These are phyloP conservation scores for Earliella scabrosa DNA, from an alignment of 1,284 basidiomycete species.

Conservation along the genomic window DNA sequence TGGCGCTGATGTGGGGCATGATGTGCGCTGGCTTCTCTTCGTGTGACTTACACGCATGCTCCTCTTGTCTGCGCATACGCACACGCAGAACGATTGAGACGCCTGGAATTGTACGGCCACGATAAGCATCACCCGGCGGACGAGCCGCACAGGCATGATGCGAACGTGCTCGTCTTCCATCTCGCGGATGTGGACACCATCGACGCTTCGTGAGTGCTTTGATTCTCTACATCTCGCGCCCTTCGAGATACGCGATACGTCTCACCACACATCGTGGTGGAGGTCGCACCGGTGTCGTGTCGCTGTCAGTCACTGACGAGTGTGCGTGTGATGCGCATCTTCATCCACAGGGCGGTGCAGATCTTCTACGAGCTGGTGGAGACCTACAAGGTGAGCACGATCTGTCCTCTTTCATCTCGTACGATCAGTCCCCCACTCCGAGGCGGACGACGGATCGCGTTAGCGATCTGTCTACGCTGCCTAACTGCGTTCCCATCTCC, in stretches of 20 bases:
- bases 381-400: conserved; percentile 65
- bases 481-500: too few relatives aligned
- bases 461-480: too few relatives aligned
- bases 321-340: too few relatives aligned
- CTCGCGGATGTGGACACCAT: conserved; percentile 85
- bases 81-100: conserved; percentile 72
- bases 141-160: conserved; percentile 74
- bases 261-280: too few relatives aligned
- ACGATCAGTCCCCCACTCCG: background rate
- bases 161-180: conserved; percentile 85
- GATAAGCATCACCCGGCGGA: conserved; percentile 86
- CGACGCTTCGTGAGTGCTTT: conserved; percentile 77
- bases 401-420: background rate
- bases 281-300: background rate
- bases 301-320: too few relatives aligned
- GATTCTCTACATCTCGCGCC: background rate
- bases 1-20: background rate
- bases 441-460: background rate
- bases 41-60: background rate
- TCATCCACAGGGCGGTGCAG: conserved; percentile 71
- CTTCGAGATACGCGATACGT: too few relatives aligned
- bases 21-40: conserved; percentile 1
- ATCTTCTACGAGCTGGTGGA: conserved; percentile 83
- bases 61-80: background rate
- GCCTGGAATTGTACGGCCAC: conserved; percentile 82